Evolutionary conservation across 108 stramenopile genomes (phyloP), one percentile per base, ranked within the genome.

Genomic region (Nannochloropsis gaditana): DNA sequence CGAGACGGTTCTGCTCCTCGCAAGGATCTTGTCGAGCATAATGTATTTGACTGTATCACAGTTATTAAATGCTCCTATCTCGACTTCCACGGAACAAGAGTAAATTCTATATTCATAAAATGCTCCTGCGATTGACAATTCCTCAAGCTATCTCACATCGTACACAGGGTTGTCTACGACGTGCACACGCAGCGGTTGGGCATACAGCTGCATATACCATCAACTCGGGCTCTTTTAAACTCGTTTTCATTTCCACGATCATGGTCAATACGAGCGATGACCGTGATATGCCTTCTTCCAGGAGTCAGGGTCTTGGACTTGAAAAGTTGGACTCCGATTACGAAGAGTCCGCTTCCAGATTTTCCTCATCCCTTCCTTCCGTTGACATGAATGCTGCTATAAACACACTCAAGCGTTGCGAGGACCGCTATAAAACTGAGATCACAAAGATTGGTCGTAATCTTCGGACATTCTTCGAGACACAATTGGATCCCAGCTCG

Each of bases 241-340:
- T 31, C 31, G 31, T 1, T 31, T 31, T 31, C 31, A 31, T 31
- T 31, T 31, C 31, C 0, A 73, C 8, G n/a, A n/a, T 6, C 2
- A 73, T 73, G 59, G 19, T 0, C 59, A n/a, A 73, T n/a, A 73
- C 15, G 4, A n/a, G n/a, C 4, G n/a, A 73, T 2, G n/a, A 73
- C n/a, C 59, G 59, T 15, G 59, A 73, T n/a, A 73, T 73, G 59
- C 59, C 59, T 73, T n/a, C 59, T n/a, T 15, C 59, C 59, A 73
- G n/a, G 59, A 73, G 59, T n/a, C 19, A 73, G n/a, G 59, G 59
- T n/a, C 59, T 73, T 15, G 59, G 59, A 15, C 59, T 73, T n/a
- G 59, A 73, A n/a, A 73, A 73, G n/a, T n/a, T 73, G 59, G 59
- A 73, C 19, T 4, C 59, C 6, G 31, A 31, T 31, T 31, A 31